Percentiles rank a stretch among this genome's conserved stretches.
These are phyloP conservation scores for Phytophthora multivora DNA, from an alignment of 352 stramenopile genomes.

Conservation along the genomic window DNA sequence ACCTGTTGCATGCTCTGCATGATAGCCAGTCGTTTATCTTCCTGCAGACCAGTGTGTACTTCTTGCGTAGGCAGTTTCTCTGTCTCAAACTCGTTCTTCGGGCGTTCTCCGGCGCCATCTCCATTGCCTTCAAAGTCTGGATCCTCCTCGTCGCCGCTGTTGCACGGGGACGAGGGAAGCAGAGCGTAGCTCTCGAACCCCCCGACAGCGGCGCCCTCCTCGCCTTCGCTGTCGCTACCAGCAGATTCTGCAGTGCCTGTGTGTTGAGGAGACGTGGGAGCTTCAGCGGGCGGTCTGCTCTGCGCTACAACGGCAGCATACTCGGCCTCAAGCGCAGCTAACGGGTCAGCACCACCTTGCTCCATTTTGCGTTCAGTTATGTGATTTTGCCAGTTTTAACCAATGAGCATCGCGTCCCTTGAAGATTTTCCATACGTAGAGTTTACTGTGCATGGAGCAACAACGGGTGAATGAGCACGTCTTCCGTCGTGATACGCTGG, in stretches of 20 bases:
- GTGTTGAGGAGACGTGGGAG: neutral
- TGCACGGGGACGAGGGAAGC: conserved; percentile 37
- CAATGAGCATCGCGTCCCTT: neutral
- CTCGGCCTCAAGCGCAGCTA: conserved; percentile 62
- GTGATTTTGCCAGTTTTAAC: neutral
- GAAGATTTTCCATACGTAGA: neutral
- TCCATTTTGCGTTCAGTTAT: neutral
- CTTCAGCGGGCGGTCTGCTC: conserved; percentile 4
- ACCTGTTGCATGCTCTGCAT: conserved; percentile 65
- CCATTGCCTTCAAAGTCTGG: conserved; percentile 20
- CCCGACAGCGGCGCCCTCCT: conserved; percentile 32
- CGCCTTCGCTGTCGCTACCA: conserved; percentile 19
- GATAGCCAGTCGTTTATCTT: conserved; percentile 42
- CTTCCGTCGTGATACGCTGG: conserved; percentile 34
- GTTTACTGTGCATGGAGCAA: too few species aligned
- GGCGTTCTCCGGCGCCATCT: neutral
- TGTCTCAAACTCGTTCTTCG: neutral
- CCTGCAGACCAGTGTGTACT: conserved; percentile 26
- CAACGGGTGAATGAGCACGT: conserved; percentile 32
- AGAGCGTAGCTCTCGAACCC: conserved; percentile 35
- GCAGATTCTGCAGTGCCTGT: conserved; percentile 14
- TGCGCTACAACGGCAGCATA: conserved; percentile 67
- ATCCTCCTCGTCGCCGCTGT: conserved; percentile 25
- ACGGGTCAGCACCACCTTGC: conserved; percentile 38
- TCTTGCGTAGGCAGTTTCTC: conserved; percentile 3